Evolutionary conservation across 305 asterid species (phyloP).

Genomic region (Salvia sclarea): DNA sequence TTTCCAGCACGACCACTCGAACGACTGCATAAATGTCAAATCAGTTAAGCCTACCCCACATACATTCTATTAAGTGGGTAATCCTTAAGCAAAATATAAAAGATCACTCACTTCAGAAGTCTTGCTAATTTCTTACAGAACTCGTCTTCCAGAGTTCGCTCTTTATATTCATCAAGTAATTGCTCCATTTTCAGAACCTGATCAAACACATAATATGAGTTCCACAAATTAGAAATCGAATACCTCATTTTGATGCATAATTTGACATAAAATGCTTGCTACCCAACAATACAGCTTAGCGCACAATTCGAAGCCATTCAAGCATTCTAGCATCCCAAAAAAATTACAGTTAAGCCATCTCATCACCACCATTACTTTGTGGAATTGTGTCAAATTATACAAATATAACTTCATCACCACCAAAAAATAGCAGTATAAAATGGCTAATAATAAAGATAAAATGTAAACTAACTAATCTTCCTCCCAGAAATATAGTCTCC

Average conservation of each 20-base stretch:
- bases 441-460: background rate
- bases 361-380: conserved; percentile 14
- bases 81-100: conserved; percentile 20
- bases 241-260: conserved; percentile 19
- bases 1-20: conserved; percentile 82
- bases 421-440: background rate
- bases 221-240: conserved; percentile 9
- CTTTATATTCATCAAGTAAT: conserved; percentile 40
- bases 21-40: conserved; percentile 50
- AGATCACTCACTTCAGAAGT: conserved; percentile 58
- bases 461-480: conserved; percentile 3
- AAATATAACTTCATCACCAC: background rate
- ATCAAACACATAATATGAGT: conserved; percentile 21
- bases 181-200: conserved; percentile 76
- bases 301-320: background rate
- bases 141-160: conserved; percentile 46
- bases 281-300: background rate
- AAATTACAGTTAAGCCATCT: background rate
- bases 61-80: conserved; percentile 5
- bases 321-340: background rate
- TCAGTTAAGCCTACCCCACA: conserved; percentile 3
- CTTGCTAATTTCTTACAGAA: conserved; percentile 69
- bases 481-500: background rate
- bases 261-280: background rate
- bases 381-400: background rate